A percentile compares a stretch with the other conserved stretches of the same genome.
Evolutionary conservation across 2,329 filamentous ascomycete genomes (phyloP).

Genomic region (Cordyceps pruinosa): DNA sequence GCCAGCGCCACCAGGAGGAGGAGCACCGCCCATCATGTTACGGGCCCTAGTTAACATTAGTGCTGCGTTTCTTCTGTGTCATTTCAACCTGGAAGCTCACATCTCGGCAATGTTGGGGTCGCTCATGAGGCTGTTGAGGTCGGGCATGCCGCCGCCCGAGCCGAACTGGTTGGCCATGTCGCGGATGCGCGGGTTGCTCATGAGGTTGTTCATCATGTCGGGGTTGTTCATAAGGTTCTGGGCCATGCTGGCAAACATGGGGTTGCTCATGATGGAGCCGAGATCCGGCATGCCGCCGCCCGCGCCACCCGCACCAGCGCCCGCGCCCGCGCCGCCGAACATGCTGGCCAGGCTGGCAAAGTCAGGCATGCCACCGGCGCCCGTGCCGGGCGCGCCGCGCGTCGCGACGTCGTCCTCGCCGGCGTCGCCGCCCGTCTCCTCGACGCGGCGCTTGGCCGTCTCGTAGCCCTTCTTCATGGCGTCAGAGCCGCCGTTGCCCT

Average conservation of each 20-base stretch:
- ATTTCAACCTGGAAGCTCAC: slow-evolving; percentile 48
- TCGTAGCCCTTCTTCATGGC: slow-evolving; percentile 97
- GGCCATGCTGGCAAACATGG: slow-evolving; percentile 96
- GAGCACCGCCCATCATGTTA: slow-evolving; percentile 39
- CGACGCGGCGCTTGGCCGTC: slow-evolving; percentile 81
- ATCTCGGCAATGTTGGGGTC: slow-evolving; percentile 90
- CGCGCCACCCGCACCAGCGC: slow-evolving; percentile 52
- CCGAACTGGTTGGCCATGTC: slow-evolving; percentile 81
- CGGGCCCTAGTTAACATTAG: slow-evolving; percentile 30
- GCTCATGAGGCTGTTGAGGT: slow-evolving; percentile 78
- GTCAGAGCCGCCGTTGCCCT: slow-evolving; percentile 89
- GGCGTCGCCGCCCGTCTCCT: slow-evolving; percentile 56
- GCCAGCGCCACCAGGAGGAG: slow-evolving; percentile 22
- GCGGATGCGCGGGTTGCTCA: slow-evolving; percentile 85
- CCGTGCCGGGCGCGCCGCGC: slow-evolving; percentile 42
- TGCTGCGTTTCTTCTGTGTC: neutral
- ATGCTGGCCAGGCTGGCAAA: slow-evolving; percentile 64
- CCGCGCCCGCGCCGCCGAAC: slow-evolving; percentile 57
- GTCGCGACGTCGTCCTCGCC: slow-evolving; percentile 36
- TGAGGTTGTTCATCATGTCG: slow-evolving; percentile 81
- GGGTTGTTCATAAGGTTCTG: slow-evolving; percentile 97
- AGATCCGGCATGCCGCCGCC: slow-evolving; percentile 85
- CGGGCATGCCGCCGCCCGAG: slow-evolving; percentile 78
- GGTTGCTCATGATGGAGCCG: slow-evolving; percentile 84
- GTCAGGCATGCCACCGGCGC: slow-evolving; percentile 61